Evolutionary conservation across 2,329 filamentous ascomycete species (phyloP).

Genomic region (Colletotrichum sp.): DNA sequence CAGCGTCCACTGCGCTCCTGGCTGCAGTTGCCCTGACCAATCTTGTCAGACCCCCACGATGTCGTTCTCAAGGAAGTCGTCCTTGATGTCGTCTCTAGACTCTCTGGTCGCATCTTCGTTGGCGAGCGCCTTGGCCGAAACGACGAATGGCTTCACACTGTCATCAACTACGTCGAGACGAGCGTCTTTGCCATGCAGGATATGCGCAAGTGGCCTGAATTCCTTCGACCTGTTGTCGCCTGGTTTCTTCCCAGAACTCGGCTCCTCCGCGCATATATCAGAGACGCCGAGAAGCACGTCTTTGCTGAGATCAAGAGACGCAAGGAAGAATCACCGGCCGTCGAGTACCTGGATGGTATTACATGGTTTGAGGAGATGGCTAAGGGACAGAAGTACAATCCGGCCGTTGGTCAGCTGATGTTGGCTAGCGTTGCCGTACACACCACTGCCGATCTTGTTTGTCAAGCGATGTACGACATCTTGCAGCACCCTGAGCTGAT

Average conservation of each 20-base stretch:
- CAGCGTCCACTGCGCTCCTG: rapidly evolving
- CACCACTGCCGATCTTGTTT: background rate
- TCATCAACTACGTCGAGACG: slow-evolving; percentile 44
- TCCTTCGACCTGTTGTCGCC: slow-evolving; percentile 44
- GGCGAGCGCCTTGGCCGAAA: slow-evolving; percentile 49
- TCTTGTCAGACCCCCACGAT: background rate
- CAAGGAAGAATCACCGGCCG: background rate
- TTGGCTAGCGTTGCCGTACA: background rate
- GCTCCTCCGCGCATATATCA: background rate
- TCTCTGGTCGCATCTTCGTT: slow-evolving; percentile 55
- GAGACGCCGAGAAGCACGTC: background rate
- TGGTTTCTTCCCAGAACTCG: slow-evolving; percentile 40
- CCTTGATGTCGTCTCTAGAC: slow-evolving; percentile 43
- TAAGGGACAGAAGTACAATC: background rate
- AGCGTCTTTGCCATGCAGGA: slow-evolving; percentile 36
- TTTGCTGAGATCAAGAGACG: background rate
- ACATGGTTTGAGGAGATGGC: background rate
- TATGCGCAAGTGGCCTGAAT: slow-evolving; percentile 43
- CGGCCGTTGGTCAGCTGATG: background rate
- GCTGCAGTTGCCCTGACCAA: background rate
- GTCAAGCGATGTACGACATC: background rate
- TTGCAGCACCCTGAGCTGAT: background rate
- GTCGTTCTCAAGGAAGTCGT: background rate
- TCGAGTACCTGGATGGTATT: background rate
- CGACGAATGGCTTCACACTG: slow-evolving; percentile 48